phyloP scores from a whole-genome alignment of 768 basidiomycete genomes.

The Tylopilus plumbeoviolaceoides region DNA sequence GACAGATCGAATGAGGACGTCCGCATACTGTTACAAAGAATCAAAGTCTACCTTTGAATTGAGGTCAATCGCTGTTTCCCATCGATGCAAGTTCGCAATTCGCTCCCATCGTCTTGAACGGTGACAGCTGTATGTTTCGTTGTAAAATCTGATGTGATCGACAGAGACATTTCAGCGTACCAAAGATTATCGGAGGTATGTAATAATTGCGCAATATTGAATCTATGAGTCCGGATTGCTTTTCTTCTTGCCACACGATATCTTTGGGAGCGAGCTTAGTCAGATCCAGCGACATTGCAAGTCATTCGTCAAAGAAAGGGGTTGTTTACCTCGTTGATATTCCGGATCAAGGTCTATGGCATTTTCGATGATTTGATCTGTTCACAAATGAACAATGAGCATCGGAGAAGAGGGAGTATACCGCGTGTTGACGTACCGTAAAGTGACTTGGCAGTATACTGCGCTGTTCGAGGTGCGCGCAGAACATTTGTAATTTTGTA shows the following conservation, averaged over 20 bases:
- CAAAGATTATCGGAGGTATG: slow-evolving; percentile 64
- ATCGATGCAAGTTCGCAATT: slow-evolving; percentile 56
- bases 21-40: not conserved
- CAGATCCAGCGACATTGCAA: not conserved
- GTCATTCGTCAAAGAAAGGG: not conserved
- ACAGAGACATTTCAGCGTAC: slow-evolving; percentile 31
- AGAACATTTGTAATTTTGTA: slow-evolving; percentile 32
- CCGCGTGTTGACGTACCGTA: slow-evolving; percentile 34
- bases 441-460: slow-evolving; percentile 41
- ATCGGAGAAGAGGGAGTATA: not conserved
- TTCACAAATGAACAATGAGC: not conserved
- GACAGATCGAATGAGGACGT: not conserved
- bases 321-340: slow-evolving; percentile 54
- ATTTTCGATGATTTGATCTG: slow-evolving; percentile 47
- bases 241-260: slow-evolving; percentile 60
- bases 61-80: slow-evolving; percentile 74
- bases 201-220: slow-evolving; percentile 62
- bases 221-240: slow-evolving; percentile 61
- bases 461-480: slow-evolving; percentile 35
- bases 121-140: slow-evolving; percentile 34
- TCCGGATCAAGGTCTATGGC: slow-evolving; percentile 57
- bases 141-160: slow-evolving; percentile 1
- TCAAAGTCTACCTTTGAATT: slow-evolving; percentile 44
- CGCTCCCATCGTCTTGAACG: slow-evolving; percentile 37
- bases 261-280: slow-evolving; percentile 32